Evolutionary conservation across 164 flowering plant genomes (phyloP).

Genomic region (Protea cynaroides): DNA sequence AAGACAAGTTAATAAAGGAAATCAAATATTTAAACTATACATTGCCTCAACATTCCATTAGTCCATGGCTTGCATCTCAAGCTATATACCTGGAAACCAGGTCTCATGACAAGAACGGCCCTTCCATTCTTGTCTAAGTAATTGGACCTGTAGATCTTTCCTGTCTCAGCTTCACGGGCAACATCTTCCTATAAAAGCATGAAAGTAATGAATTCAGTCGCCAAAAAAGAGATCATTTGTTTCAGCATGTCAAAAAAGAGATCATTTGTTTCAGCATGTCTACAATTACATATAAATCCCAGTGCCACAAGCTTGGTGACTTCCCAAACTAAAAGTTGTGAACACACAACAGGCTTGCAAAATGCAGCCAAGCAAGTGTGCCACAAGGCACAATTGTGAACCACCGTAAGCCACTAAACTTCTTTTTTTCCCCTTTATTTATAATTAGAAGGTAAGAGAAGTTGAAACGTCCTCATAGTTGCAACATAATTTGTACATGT

Average conservation of each 20-base stretch:
- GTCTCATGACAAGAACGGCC: slow-evolving; percentile 59
- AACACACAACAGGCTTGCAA: not conserved
- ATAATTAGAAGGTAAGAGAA: no score
- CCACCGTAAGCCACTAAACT: no score
- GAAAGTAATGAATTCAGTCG: not conserved
- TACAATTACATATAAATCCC: no score
- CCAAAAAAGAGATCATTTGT: not conserved
- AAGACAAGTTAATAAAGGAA: not conserved
- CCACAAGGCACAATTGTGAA: no score
- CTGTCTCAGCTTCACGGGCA: slow-evolving; percentile 56
- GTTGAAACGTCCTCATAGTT: no score
- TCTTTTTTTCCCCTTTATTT: no score
- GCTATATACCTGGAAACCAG: slow-evolving; percentile 46
- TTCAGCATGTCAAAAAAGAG: no score
- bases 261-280: no score
- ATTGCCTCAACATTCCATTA: not conserved
- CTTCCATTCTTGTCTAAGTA: slow-evolving; percentile 56
- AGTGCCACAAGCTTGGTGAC: not conserved
- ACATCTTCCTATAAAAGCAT: slow-evolving; percentile 41
- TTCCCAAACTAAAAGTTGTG: not conserved
- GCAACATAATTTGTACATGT: no score
- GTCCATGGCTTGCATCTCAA: no score
- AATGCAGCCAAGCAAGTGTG: no score
- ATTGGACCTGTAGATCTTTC: slow-evolving; percentile 49
- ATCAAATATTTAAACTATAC: not conserved